Conservation (phyloP, 495 filamentous ascomycete species). For the Hypoxylon rickii region DNA sequence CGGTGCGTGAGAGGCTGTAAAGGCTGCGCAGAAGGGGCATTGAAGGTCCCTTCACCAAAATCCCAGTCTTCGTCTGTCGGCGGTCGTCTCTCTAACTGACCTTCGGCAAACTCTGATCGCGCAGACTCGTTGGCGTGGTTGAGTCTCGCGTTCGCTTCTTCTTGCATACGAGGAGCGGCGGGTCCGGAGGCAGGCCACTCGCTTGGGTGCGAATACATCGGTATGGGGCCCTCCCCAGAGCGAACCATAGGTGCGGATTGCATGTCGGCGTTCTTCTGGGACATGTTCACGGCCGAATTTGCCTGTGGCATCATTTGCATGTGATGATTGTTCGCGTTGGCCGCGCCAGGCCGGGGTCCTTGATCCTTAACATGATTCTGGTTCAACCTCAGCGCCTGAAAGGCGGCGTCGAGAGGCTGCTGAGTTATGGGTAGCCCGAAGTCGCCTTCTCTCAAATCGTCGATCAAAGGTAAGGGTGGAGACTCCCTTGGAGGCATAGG, state of each 20-base stretch:
- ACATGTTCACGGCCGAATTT: conserved; percentile 37
- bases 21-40: conserved; percentile 49
- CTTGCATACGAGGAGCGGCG: conserved; percentile 47
- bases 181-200: conserved; percentile 52
- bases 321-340: conserved; percentile 59
- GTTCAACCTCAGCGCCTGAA: conserved; percentile 44
- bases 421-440: conserved; percentile 43
- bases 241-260: conserved; percentile 53
- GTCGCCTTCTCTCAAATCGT: conserved; percentile 54
- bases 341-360: conserved; percentile 46
- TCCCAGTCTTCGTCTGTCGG: conserved; percentile 78
- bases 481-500: conserved; percentile 62
- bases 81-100: conserved; percentile 44
- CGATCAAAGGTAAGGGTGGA: conserved; percentile 53
- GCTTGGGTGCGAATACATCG: conserved; percentile 37
- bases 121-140: conserved; percentile 54
- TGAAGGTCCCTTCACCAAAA: conserved; percentile 75
- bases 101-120: conserved; percentile 38
- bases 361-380: conserved; percentile 50
- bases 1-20: conserved; percentile 55
- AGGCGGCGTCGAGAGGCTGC: conserved; percentile 38
- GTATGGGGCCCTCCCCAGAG: conserved; percentile 40
- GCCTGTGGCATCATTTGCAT: conserved; percentile 48
- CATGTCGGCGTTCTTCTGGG: conserved; percentile 44
- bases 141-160: conserved; percentile 61